Base-by-base conservation (phyloP, 78 protist species). In the Isochrysis galbana region DNA sequence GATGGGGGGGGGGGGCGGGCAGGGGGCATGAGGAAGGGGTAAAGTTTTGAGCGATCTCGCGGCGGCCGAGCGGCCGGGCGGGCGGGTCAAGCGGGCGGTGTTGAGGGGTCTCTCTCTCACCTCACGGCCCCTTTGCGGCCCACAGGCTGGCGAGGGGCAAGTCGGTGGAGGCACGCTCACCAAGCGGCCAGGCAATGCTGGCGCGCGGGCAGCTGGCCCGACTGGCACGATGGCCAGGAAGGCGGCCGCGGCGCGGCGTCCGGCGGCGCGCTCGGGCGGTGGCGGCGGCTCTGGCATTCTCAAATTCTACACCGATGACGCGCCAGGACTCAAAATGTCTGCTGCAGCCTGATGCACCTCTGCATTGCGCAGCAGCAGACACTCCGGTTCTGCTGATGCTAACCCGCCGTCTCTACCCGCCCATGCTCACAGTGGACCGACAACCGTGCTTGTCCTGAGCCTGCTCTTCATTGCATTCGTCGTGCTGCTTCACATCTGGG, bases 401-500 rank as follows among this genome's bases (percentile, higher is more conserved):
- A n/a, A n/a, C n/a, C n/a, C n/a, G n/a, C n/a, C n/a, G 39, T n/a
- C n/a, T n/a, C n/a, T n/a, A n/a, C n/a, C n/a, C n/a, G n/a, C n/a
- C n/a, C n/a, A n/a, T n/a, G 11, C 25, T 67, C 42, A 42, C 82
- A 72, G 82, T 36, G 87, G 87, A 5, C 87, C 87, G 87, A 78
- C 87, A 0, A 21, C 87, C 39, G 87, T 78, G 46, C 87, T 78
- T 14, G 87, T 78, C 38, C 87, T 78, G 39, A 78, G 87, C 87
- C 87, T 78, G 22, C 87, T 78, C 48, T 78, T 78, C 48, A 78
- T 78, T 21, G 87, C 87, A 5, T 78, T 78, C 51, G 87, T 78
- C 51, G 87, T 78, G 32, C 26, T 78, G 87, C 48, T 78, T 23
- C 87, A 78, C 34, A 78, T 78, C 87, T 78, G 87, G 87, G 87